phyloP scores from a whole-genome alignment of 306 rosid genomes.

The Sesbania bispinosa region DNA sequence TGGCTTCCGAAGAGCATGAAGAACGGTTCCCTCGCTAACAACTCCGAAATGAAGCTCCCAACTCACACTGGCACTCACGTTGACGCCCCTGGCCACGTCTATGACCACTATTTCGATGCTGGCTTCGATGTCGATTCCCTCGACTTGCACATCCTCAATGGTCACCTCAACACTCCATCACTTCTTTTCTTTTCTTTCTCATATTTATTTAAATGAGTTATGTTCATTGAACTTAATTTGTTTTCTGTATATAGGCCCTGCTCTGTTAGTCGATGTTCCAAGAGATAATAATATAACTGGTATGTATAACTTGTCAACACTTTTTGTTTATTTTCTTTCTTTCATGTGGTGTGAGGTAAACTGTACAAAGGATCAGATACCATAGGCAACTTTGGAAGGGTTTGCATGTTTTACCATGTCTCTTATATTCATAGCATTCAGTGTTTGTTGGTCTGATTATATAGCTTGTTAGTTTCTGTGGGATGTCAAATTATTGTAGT shows the following conservation, averaged over 20 bases:
- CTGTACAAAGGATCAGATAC: too few relatives aligned
- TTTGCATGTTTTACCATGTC: too few relatives aligned
- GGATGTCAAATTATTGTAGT: too few relatives aligned
- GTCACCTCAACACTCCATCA: slow-evolving; percentile 11
- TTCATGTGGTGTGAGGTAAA: too few relatives aligned
- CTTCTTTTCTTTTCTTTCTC: neutral
- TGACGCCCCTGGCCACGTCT: slow-evolving; percentile 77
- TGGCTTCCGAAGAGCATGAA: slow-evolving; percentile 72
- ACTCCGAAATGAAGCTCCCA: slow-evolving; percentile 68
- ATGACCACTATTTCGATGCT: slow-evolving; percentile 77
- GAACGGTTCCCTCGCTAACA: slow-evolving; percentile 78
- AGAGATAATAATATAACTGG: slow-evolving; percentile 76
- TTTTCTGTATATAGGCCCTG: slow-evolving; percentile 56
- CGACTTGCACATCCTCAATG: slow-evolving; percentile 74
- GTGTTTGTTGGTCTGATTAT: too few relatives aligned
- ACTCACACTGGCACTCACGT: slow-evolving; percentile 86
- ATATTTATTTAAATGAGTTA: neutral
- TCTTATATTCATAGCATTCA: too few relatives aligned
- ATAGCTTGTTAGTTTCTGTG: too few relatives aligned
- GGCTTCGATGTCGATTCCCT: slow-evolving; percentile 83
- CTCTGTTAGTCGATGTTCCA: slow-evolving; percentile 79
- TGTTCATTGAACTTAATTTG: neutral
- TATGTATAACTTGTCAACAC: slow-evolving; percentile 20
- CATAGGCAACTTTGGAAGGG: too few relatives aligned
- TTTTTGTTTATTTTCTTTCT: neutral